Conservation (phyloP, 352 stramenopile species). For the Phytophthora cactorum region DNA sequence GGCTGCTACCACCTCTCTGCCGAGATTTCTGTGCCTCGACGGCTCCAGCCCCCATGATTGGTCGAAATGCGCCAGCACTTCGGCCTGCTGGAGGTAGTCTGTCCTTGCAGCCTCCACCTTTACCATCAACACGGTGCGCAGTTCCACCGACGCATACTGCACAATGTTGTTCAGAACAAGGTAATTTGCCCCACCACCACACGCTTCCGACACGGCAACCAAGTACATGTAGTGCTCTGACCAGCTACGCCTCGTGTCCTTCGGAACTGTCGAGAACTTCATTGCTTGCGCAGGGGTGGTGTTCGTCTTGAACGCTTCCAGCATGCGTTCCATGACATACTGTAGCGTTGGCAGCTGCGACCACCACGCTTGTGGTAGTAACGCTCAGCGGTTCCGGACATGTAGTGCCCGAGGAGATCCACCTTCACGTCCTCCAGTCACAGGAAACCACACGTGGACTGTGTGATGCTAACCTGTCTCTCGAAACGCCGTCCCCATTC, state of each 20-base stretch:
- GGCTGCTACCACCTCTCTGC: too few species aligned
- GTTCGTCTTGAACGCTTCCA: neutral
- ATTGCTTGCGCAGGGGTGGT: neutral
- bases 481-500: too few species aligned
- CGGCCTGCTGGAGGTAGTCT: too few species aligned
- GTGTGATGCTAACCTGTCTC: too few species aligned
- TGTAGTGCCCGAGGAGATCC: neutral
- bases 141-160: neutral
- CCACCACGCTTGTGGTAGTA: constrained; percentile 2
- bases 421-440: neutral
- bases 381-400: neutral
- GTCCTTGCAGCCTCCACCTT: neutral
- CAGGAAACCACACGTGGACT: neutral
- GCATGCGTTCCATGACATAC: neutral
- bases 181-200: neutral
- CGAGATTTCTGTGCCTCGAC: too few species aligned
- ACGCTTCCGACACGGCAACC: neutral
- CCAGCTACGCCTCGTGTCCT: neutral
- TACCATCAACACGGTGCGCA: neutral
- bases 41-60: too few species aligned
- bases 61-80: too few species aligned
- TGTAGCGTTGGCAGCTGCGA: neutral
- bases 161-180: neutral
- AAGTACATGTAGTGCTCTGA: constrained; percentile 2
- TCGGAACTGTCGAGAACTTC: neutral